Evolutionary conservation across 208 protist species (phyloP).

Genomic region (Wallacemonas sp.): DNA sequence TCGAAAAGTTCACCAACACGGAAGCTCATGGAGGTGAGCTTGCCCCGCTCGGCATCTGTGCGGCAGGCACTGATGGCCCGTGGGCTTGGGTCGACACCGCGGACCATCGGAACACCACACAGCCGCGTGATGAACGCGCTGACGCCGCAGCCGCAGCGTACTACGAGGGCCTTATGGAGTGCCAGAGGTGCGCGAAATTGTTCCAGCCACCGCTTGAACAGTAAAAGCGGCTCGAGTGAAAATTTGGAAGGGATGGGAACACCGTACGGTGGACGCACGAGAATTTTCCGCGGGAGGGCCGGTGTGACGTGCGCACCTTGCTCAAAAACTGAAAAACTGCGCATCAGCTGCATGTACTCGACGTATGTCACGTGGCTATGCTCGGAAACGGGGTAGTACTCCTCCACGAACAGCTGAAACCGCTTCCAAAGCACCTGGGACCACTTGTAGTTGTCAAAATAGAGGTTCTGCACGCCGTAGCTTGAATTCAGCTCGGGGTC

Average conservation of each 20-base stretch:
- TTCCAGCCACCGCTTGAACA: constrained; percentile 69
- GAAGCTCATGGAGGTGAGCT: constrained; percentile 68
- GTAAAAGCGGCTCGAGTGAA: constrained; percentile 67
- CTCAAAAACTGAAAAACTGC: constrained; percentile 81
- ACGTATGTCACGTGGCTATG: constrained; percentile 79
- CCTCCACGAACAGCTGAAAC: constrained; percentile 84
- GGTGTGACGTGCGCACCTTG: constrained; percentile 57
- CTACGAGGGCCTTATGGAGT: constrained; percentile 68
- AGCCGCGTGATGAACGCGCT: constrained; percentile 50
- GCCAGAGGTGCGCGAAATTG: constrained; percentile 70
- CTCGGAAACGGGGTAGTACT: constrained; percentile 80
- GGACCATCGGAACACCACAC: constrained; percentile 79
- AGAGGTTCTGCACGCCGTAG: constrained; percentile 87
- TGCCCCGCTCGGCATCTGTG: constrained; percentile 46
- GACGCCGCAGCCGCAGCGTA: constrained; percentile 56
- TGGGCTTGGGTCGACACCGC: constrained; percentile 70
- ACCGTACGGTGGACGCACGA: constrained; percentile 76
- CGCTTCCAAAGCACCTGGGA: constrained; percentile 86
- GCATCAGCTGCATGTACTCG: constrained; percentile 80
- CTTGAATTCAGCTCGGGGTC: constrained; percentile 87
- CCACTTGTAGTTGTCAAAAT: constrained; percentile 93
- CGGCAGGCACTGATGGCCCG: constrained; percentile 50
- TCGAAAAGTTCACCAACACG: constrained; percentile 76
- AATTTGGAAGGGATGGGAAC: constrained; percentile 48
- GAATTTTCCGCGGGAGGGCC: constrained; percentile 40